A percentile compares a stretch with the other conserved stretches of the same genome.
Evolutionary conservation across 75 land plant species (phyloP).

Genomic region (Picea glauca): DNA sequence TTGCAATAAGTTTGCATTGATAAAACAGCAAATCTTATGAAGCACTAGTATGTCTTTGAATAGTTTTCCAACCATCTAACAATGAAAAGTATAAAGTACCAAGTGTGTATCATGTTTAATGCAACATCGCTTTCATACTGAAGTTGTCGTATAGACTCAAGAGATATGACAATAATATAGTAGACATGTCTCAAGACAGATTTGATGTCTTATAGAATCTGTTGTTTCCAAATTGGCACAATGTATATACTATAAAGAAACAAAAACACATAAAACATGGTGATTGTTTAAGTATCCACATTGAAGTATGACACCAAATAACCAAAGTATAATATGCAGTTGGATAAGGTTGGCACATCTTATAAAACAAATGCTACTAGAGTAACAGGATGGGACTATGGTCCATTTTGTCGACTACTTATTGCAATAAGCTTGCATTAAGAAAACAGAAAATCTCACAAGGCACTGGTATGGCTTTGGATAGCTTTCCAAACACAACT

Average conservation of each 20-base stretch:
- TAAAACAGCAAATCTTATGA: not conserved
- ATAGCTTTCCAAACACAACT: not conserved
- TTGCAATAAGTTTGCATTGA: not conserved
- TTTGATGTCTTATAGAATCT: too few species aligned
- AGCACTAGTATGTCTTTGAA: not conserved
- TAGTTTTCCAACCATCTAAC: not conserved
- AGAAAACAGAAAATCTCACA: not conserved
- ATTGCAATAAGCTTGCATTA: not conserved
- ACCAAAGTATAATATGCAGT: not conserved
- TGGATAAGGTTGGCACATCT: not conserved
- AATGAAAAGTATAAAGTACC: not conserved
- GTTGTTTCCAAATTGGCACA: not conserved
- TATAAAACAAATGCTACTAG: not conserved
- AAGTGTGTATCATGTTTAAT: slow-evolving; percentile 30
- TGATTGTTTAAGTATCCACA: not conserved
- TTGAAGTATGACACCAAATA: not conserved
- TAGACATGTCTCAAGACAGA: too few species aligned
- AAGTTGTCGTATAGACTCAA: slow-evolving; percentile 39
- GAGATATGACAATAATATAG: slow-evolving; percentile 8
- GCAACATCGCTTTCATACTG: slow-evolving; percentile 34
- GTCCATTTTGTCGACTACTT: not conserved
- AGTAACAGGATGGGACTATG: not conserved
- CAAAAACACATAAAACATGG: not conserved
- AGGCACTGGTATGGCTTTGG: not conserved
- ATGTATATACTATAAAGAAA: not conserved